Conservation (phyloP, 2,329 filamentous ascomycete genomes). For the Dactylonectria estremocensis region DNA sequence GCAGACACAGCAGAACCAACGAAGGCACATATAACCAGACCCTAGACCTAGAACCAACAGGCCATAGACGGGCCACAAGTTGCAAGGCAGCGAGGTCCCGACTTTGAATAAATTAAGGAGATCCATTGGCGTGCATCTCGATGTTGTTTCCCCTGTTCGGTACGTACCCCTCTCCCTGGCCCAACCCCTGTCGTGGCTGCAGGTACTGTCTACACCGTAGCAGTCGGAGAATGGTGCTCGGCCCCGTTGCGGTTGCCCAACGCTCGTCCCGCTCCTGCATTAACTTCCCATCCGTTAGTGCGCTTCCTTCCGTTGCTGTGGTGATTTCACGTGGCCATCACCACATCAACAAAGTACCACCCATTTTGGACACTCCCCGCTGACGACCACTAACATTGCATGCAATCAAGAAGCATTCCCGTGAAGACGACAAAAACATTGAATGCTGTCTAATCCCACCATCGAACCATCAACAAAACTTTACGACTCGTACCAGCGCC, state of each 20-base stretch:
- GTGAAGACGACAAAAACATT: slow-evolving; percentile 3
- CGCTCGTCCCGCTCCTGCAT: slow-evolving; percentile 22
- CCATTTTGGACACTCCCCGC: slow-evolving; percentile 10
- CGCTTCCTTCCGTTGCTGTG: slow-evolving; percentile 48
- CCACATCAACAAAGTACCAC: slow-evolving; percentile 47
- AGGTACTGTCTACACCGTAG: slow-evolving; percentile 12
- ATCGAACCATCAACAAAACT: not conserved
- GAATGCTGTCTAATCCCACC: not conserved
- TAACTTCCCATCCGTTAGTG: slow-evolving; percentile 2
- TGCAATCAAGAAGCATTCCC: slow-evolving; percentile 11
- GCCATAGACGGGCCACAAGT: not conserved
- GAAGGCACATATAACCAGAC: no score
- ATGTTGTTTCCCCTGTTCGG: slow-evolving; percentile 16
- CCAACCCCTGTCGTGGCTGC: not conserved
- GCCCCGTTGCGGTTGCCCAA: slow-evolving; percentile 24
- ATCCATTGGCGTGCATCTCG: slow-evolving; percentile 18
- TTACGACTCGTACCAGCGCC: slow-evolving; percentile 1
- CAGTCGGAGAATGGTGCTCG: not conserved
- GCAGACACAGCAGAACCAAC: no score
- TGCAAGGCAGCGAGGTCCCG: slow-evolving; percentile 5
- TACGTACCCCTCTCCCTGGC: slow-evolving; percentile 13
- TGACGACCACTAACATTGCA: not conserved
- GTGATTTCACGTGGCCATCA: slow-evolving; percentile 51
- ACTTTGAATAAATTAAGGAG: slow-evolving; percentile 18
- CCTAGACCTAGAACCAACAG: not conserved